Evolutionary conservation across 257 asterid species (phyloP).

Genomic region (Rehmannia glutinosa): DNA sequence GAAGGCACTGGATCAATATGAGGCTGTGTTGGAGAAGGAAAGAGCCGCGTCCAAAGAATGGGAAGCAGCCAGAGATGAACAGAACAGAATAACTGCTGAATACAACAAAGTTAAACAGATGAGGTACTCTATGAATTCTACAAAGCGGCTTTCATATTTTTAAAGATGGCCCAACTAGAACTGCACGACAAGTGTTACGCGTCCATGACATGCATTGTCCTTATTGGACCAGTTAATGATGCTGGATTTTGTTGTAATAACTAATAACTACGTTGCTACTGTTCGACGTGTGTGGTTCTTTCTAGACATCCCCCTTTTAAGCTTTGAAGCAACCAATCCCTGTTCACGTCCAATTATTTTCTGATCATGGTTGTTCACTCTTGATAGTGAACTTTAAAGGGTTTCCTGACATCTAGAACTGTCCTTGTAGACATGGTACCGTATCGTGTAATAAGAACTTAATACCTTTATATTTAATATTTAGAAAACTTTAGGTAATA

Average conservation of each 20-base stretch:
- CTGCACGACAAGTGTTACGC: neutral
- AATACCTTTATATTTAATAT: neutral
- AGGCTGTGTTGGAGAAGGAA: conserved; percentile 78
- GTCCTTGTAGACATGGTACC: neutral
- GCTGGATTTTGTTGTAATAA: neutral
- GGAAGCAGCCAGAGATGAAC: conserved; percentile 90
- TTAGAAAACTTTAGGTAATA: neutral
- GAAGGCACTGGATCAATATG: conserved; percentile 91
- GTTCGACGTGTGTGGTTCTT: too few species aligned
- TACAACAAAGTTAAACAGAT: conserved; percentile 63
- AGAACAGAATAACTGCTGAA: conserved; percentile 62
- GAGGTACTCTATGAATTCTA: conserved; percentile 41
- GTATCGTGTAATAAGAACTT: neutral
- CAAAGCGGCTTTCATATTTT: neutral
- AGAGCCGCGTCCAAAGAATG: conserved; percentile 72
- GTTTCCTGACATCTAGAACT: neutral
- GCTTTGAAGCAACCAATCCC: neutral
- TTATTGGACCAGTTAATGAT: conserved; percentile 8
- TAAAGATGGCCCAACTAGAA: neutral
- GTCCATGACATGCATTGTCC: neutral
- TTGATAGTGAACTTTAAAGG: neutral
- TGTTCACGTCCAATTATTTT: conserved; percentile 6
- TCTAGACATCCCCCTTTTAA: neutral
- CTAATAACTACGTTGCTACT: neutral
- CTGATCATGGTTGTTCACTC: neutral